Evolutionary conservation across 257 asterid genomes (phyloP).

Genomic region (Jaltomata sinuosa): DNA sequence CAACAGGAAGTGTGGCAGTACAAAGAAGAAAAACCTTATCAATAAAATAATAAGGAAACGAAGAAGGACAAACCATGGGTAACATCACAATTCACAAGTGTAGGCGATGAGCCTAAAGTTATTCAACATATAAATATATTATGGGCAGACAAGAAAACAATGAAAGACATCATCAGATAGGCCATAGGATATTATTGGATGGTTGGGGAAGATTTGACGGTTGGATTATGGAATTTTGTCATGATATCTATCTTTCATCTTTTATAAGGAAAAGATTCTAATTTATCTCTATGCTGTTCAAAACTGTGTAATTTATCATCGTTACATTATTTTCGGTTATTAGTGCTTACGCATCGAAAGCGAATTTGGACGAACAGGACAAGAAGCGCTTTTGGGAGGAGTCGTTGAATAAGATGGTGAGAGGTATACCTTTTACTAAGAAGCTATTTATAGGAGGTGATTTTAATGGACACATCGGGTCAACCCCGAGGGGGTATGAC

Average conservation of each 20-base stretch:
- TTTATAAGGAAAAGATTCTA: neutral
- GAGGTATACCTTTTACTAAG: too few relatives aligned
- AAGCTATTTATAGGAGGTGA: too few relatives aligned
- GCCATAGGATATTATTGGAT: neutral
- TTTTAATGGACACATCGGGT: too few relatives aligned
- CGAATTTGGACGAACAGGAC: too few relatives aligned
- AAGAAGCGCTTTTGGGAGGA: too few relatives aligned
- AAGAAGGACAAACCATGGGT: neutral
- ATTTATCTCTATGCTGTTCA: neutral
- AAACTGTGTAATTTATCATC: neutral
- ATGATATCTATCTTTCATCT: neutral
- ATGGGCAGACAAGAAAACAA: neutral
- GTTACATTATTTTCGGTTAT: neutral
- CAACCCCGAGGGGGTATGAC: too few relatives aligned
- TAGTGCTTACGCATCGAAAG: too few relatives aligned
- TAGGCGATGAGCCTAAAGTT: neutral
- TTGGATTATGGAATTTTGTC: neutral
- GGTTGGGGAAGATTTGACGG: slow-evolving; percentile 1
- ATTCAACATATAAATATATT: neutral
- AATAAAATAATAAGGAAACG: neutral
- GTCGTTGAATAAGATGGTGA: too few relatives aligned
- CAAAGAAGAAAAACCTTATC: neutral
- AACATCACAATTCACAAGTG: neutral
- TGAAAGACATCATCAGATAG: neutral
- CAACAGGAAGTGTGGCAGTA: neutral